These are phyloP conservation scores for Phytophthora tubulina DNA, from an alignment of 352 stramenopile genomes.

Conservation along the genomic window DNA sequence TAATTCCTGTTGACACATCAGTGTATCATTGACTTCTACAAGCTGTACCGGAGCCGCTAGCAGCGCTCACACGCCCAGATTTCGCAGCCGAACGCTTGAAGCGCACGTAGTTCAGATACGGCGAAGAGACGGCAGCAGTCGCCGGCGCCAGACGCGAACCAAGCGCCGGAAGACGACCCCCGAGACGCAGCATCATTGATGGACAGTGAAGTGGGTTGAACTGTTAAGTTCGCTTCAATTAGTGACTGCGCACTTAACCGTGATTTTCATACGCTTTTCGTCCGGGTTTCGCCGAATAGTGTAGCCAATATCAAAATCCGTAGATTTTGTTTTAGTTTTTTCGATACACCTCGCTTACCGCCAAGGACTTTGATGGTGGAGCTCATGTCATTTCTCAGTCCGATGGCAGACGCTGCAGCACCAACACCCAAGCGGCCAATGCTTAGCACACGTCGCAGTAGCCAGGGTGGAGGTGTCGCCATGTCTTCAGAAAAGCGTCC, in stretches of 20 bases:
- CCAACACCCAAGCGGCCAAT: constrained; percentile 1
- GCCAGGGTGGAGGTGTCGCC: constrained; percentile 18
- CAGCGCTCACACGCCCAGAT: constrained; percentile 26
- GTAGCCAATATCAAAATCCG: too few relatives aligned
- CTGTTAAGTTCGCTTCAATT: constrained; percentile 2
- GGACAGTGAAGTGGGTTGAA: constrained; percentile 15
- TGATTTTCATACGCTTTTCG: too few relatives aligned
- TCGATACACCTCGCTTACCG: neutral
- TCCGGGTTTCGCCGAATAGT: too few relatives aligned
- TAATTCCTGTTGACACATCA: constrained; percentile 1
- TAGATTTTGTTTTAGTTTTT: too few relatives aligned
- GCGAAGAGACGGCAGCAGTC: constrained; percentile 4
- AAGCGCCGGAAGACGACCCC: constrained; percentile 21
- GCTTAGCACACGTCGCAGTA: constrained; percentile 13
- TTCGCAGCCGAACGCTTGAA: constrained; percentile 51
- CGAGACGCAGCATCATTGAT: constrained; percentile 37
- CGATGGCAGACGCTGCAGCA: neutral
- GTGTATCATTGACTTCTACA: neutral
- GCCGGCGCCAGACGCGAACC: constrained; percentile 13
- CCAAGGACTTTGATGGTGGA: constrained; percentile 15
- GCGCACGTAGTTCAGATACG: constrained; percentile 32
- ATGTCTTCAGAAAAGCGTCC: constrained; percentile 35
- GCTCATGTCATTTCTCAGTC: neutral
- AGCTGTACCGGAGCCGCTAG: constrained; percentile 28
- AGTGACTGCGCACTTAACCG: neutral